These are phyloP conservation scores for Viola odorata DNA, from an alignment of 345 rosid species.

Conservation along the genomic window DNA sequence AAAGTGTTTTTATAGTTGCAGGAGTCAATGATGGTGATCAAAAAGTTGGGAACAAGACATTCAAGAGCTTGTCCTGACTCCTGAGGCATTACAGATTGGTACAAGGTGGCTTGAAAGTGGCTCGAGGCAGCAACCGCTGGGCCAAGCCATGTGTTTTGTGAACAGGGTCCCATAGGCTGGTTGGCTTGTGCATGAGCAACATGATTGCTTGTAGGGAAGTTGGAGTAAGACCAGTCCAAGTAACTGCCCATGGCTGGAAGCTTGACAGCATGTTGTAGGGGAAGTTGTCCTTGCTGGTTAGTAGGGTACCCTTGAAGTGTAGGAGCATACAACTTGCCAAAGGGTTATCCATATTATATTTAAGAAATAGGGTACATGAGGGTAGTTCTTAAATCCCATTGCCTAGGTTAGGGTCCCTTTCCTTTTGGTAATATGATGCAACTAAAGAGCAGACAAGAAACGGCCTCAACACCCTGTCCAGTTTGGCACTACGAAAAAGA, in stretches of 20 bases:
- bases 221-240: slow-evolving; percentile 6
- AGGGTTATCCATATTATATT: neutral
- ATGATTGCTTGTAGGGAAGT: slow-evolving; percentile 17
- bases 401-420: neutral
- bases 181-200: slow-evolving; percentile 7
- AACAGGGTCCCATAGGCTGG: neutral
- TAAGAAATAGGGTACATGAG: neutral
- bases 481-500: neutral
- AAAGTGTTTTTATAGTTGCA: neutral
- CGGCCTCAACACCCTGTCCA: slow-evolving; percentile 10
- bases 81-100: slow-evolving; percentile 11
- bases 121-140: neutral
- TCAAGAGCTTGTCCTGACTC: slow-evolving; percentile 7
- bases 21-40: neutral
- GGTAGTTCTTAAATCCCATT: neutral
- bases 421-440: neutral
- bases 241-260: slow-evolving; percentile 6
- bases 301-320: slow-evolving; percentile 3
- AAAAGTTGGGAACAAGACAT: too few relatives aligned
- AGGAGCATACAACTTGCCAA: neutral
- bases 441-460: slow-evolving; percentile 5
- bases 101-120: slow-evolving; percentile 12
- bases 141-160: neutral
- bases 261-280: slow-evolving; percentile 13
- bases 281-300: neutral